Percentiles rank a stretch among this genome's conserved stretches.
These are phyloP conservation scores for Tolypocladium guangdongense DNA, from an alignment of 2,329 filamentous ascomycete genomes.

Conservation along the genomic window DNA sequence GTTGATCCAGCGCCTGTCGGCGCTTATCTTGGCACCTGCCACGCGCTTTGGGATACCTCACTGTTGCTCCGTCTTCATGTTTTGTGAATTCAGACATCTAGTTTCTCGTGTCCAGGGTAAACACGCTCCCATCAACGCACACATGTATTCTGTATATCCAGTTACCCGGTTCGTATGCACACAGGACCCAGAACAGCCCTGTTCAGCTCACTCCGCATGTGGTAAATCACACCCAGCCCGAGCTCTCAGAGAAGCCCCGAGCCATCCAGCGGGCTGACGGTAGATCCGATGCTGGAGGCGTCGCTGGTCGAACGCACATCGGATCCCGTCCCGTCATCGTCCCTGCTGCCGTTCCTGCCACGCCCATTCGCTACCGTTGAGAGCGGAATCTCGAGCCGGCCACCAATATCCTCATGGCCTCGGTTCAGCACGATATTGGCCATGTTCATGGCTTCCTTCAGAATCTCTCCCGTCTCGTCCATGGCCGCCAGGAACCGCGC, in stretches of 20 bases:
- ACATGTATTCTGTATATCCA: neutral
- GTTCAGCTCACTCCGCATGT: neutral
- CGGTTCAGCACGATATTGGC: constrained; percentile 32
- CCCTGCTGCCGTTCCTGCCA: constrained; percentile 16
- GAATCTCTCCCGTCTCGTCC: constrained; percentile 72
- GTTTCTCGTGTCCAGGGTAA: neutral
- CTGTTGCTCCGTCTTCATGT: neutral
- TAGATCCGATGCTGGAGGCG: constrained; percentile 24
- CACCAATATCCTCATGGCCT: constrained; percentile 16
- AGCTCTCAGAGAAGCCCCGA: constrained; percentile 1
- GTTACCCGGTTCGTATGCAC: neutral
- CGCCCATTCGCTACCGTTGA: constrained; percentile 18
- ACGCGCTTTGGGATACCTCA: neutral
- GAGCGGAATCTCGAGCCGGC: constrained; percentile 21
- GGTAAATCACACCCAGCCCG: neutral
- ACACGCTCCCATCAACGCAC: no score
- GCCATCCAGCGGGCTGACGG: constrained; percentile 13
- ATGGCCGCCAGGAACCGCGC: constrained; percentile 91
- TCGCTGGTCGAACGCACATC: constrained; percentile 27
- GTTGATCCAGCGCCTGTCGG: neutral
- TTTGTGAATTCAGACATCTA: neutral
- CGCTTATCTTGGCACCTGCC: neutral
- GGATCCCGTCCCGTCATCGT: constrained; percentile 24
- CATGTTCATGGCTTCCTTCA: constrained; percentile 60
- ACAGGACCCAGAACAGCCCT: neutral